These are phyloP conservation scores for Lodderomyces theae DNA, from an alignment of 1,139 yeast species.

Conservation along the genomic window DNA sequence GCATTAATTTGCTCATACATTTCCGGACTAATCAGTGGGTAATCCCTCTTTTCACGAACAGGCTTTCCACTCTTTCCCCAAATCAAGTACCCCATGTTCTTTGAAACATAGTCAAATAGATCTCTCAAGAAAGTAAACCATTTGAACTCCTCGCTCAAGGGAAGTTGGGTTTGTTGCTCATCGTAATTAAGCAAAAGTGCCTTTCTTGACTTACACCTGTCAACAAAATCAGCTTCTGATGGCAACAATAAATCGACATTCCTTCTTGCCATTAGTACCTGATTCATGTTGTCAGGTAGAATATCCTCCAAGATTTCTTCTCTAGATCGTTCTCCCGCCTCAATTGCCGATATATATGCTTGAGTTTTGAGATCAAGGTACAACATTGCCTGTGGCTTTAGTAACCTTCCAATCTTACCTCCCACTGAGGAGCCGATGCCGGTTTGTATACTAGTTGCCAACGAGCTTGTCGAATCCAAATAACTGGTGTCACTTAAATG, in stretches of 20 bases:
- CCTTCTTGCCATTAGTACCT: conserved; percentile 27
- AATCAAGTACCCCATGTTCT: conserved; percentile 66
- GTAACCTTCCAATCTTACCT: conserved; percentile 52
- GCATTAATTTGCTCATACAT: conserved; percentile 12
- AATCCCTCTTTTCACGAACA: conserved; percentile 15
- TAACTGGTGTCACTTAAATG: conserved; percentile 29
- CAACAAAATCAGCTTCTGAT: conserved; percentile 67
- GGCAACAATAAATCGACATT: conserved; percentile 48
- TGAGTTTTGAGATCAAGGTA: conserved; percentile 89
- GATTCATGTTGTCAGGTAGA: conserved; percentile 66
- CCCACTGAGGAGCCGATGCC: conserved; percentile 39
- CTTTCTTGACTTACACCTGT: conserved; percentile 67
- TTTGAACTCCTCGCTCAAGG: conserved; percentile 37
- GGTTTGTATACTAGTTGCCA: conserved; percentile 41
- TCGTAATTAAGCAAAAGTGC: conserved; percentile 52
- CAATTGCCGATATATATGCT: conserved; percentile 86
- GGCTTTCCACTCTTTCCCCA: conserved; percentile 63
- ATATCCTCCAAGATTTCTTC: conserved; percentile 72
- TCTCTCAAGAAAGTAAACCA: conserved; percentile 50
- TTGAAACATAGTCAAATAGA: conserved; percentile 72
- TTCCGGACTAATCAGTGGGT: conserved; percentile 24
- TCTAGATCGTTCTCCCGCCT: conserved; percentile 65
- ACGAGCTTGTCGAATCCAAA: conserved; percentile 11
- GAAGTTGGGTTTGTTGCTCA: conserved; percentile 12
- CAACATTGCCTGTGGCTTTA: conserved; percentile 77